phyloP scores from a whole-genome alignment of 1,284 basidiomycete genomes.

The Irpex rosettiformis region DNA sequence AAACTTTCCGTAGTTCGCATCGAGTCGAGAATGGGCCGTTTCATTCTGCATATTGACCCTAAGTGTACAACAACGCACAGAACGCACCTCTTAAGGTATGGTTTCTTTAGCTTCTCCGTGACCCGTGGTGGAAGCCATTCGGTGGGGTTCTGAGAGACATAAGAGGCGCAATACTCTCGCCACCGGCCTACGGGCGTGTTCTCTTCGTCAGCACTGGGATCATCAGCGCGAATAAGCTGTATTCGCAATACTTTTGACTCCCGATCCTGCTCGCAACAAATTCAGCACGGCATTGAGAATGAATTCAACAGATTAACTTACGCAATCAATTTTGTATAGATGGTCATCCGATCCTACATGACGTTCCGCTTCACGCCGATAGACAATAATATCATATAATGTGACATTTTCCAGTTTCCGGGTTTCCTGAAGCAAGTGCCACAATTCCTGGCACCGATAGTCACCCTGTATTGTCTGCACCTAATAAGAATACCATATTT shows the following conservation, averaged over 20 bases:
- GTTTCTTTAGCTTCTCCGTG: slow-evolving; percentile 36
- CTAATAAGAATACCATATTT: slow-evolving; percentile 35
- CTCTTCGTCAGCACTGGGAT: slow-evolving; percentile 68
- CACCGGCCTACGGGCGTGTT: slow-evolving; percentile 54
- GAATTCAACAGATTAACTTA: slow-evolving; percentile 36
- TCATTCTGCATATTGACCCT: background rate
- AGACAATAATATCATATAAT: slow-evolving; percentile 82
- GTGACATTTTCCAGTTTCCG: slow-evolving; percentile 51
- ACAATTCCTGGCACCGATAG: slow-evolving; percentile 71
- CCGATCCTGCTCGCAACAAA: slow-evolving; percentile 46
- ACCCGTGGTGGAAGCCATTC: slow-evolving; percentile 58
- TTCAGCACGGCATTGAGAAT: background rate
- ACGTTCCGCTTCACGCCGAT: slow-evolving; percentile 87
- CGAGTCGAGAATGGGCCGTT: background rate
- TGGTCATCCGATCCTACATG: slow-evolving; percentile 88
- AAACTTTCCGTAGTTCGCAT: background rate
- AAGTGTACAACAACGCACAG: background rate
- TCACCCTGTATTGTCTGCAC: slow-evolving; percentile 82
- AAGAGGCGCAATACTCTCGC: slow-evolving; percentile 88
- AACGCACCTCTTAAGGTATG: slow-evolving; percentile 28
- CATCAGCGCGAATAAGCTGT: slow-evolving; percentile 76
- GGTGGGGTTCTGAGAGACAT: slow-evolving; percentile 68
- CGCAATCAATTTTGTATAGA: slow-evolving; percentile 91
- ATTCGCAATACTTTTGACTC: slow-evolving; percentile 65
- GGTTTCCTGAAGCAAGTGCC: slow-evolving; percentile 55